A percentile compares a stretch with the other conserved stretches of the same genome.
Conservation (phyloP, 495 filamentous ascomycete genomes). For the Mycothermus thermophilus region DNA sequence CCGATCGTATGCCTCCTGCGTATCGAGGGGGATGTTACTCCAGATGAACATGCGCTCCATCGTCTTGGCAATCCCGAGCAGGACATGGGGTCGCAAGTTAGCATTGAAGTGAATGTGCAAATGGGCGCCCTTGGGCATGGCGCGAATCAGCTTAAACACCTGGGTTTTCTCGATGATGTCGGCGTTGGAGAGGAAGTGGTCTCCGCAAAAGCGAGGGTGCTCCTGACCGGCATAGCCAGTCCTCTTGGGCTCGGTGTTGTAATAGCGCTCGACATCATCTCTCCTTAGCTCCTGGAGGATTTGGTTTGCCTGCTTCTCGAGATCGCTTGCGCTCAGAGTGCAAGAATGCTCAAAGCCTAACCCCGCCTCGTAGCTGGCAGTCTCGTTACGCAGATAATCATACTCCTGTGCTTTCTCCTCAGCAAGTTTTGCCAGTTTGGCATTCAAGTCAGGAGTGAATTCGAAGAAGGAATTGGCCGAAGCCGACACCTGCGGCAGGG, state of each 20-base stretch:
- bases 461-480: background rate
- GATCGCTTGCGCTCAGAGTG: constrained; percentile 4
- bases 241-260: constrained; percentile 6
- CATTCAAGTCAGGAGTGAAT: background rate
- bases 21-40: constrained; percentile 26
- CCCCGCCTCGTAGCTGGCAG: constrained; percentile 6
- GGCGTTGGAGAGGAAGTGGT: constrained; percentile 37
- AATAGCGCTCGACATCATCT: constrained; percentile 19
- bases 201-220: constrained; percentile 22
- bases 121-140: constrained; percentile 41
- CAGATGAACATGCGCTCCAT: constrained; percentile 40
- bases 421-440: background rate
- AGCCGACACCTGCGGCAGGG: background rate
- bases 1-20: constrained; percentile 17
- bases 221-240: constrained; percentile 18
- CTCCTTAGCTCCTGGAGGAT: constrained; percentile 20
- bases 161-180: constrained; percentile 32
- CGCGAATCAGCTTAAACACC: constrained; percentile 26
- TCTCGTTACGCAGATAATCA: constrained; percentile 4
- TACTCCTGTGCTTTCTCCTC: constrained; percentile 1
- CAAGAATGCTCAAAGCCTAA: constrained; percentile 15
- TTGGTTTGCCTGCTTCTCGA: constrained; percentile 19
- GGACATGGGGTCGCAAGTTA: constrained; percentile 33
- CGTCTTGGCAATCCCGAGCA: constrained; percentile 36
- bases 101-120: constrained; percentile 46